These are phyloP conservation scores for Beta lomatogona DNA, from an alignment of 179 eudicot genomes.

Conservation along the genomic window DNA sequence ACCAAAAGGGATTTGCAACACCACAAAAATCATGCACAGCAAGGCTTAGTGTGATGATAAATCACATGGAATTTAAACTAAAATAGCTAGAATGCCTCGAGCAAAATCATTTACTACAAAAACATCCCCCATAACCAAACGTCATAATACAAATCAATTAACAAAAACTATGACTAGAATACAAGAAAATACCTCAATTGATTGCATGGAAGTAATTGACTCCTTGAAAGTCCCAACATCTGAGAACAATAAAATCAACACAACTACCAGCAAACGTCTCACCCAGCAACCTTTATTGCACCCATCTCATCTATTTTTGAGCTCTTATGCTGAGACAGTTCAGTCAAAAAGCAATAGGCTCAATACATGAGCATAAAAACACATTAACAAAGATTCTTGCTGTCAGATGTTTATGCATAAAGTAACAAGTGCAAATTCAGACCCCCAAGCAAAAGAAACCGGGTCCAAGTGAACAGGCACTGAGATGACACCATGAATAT, in stretches of 20 bases:
- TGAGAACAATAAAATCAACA: constrained; percentile 30
- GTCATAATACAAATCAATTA: background rate
- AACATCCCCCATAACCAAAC: background rate
- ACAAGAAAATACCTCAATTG: constrained; percentile 51
- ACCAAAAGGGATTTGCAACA: background rate
- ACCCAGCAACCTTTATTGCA: constrained; percentile 84
- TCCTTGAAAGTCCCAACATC: constrained; percentile 46
- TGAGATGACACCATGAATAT: constrained; percentile 7
- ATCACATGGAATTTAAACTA: background rate
- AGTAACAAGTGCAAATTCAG: constrained; percentile 12
- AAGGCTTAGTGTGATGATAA: background rate
- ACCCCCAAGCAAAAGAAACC: constrained; percentile 5
- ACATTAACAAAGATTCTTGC: constrained; percentile 1
- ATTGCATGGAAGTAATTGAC: constrained; percentile 37
- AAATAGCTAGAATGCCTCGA: background rate
- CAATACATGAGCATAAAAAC: constrained; percentile 17
- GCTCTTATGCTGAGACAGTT: constrained; percentile 79
- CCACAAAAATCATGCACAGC: background rate
- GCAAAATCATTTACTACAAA: background rate
- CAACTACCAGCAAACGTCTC: constrained; percentile 43
- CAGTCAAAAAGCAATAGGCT: constrained; percentile 21
- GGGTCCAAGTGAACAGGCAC: background rate
- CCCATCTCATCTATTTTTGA: constrained; percentile 85
- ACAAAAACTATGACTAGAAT: constrained; percentile 2
- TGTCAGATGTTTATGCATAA: background rate